Percentiles rank a stretch among this genome's conserved stretches.
phyloP scores from a whole-genome alignment of 2,329 filamentous ascomycete species.

The Ophiostoma australiae region DNA sequence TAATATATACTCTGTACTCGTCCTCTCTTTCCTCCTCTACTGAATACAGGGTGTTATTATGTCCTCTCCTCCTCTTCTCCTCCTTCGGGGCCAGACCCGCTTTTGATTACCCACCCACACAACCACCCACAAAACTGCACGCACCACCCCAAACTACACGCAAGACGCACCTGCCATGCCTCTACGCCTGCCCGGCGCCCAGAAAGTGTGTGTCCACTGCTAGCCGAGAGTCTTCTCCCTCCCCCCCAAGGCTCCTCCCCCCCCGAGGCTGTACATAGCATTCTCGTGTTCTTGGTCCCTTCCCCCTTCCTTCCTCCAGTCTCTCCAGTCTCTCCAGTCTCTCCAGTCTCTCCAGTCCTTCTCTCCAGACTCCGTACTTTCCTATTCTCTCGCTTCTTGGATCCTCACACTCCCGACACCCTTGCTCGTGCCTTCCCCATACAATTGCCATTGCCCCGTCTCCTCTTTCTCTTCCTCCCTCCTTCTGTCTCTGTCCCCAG shows the following conservation, averaged over 20 bases:
- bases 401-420: background rate
- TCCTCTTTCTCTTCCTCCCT: background rate
- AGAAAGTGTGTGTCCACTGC: conserved; percentile 4
- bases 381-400: background rate
- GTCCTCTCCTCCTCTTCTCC: conserved; percentile 16
- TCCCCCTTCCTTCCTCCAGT: conserved; percentile 1
- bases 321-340: background rate
- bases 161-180: conserved; percentile 7
- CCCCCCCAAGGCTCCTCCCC: background rate
- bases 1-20: background rate
- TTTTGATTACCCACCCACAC: conserved; percentile 11
- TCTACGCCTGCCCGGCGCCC: conserved; percentile 3
- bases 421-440: conserved; percentile 14
- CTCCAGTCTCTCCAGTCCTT: background rate
- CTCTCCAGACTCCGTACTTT: conserved; percentile 4
- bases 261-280: background rate
- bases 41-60: too few species aligned
- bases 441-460: conserved; percentile 6
- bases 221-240: conserved; percentile 6
- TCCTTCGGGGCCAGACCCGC: background rate
- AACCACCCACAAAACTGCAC: conserved; percentile 6
- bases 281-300: background rate
- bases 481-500: background rate
- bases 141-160: conserved; percentile 7
- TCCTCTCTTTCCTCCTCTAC: background rate